Evolutionary conservation across 2,329 filamentous ascomycete species (phyloP).

Genomic region (Penicillium sp.): DNA sequence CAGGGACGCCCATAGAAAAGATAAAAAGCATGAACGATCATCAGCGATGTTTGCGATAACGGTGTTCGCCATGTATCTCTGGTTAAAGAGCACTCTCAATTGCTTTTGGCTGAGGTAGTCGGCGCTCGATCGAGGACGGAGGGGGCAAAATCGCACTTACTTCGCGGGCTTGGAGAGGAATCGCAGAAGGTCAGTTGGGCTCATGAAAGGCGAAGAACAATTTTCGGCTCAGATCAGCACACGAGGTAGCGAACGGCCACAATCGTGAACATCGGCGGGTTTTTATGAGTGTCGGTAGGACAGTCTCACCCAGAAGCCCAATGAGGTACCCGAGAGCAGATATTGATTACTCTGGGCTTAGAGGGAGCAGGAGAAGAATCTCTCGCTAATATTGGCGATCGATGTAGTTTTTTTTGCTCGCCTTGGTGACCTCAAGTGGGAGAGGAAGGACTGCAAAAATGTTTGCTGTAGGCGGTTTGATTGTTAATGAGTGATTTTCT

Average conservation of each 20-base stretch:
- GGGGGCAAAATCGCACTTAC: conserved; percentile 54
- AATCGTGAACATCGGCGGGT: conserved; percentile 35
- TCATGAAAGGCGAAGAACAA: conserved; percentile 68
- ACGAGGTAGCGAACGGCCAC: conserved; percentile 36
- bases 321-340: conserved; percentile 21
- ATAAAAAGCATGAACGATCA: background rate
- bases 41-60: background rate
- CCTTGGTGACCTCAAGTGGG: conserved; percentile 16
- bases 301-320: conserved; percentile 16
- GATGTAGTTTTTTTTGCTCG: conserved; percentile 5
- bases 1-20: conserved; percentile 6
- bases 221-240: conserved; percentile 36
- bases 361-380: conserved; percentile 2
- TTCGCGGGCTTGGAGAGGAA: conserved; percentile 94
- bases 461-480: conserved; percentile 20
- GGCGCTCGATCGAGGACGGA: background rate
- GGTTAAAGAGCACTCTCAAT: background rate
- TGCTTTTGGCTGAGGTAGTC: background rate
- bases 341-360: conserved; percentile 17
- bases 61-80: conserved; percentile 2
- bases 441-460: conserved; percentile 21
- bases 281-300: conserved; percentile 15
- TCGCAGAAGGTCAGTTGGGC: conserved; percentile 83
- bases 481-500: conserved; percentile 29
- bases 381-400: conserved; percentile 4